Evolutionary conservation across 768 basidiomycete genomes (phyloP).

Genomic region (Pulveroboletus sp.): DNA sequence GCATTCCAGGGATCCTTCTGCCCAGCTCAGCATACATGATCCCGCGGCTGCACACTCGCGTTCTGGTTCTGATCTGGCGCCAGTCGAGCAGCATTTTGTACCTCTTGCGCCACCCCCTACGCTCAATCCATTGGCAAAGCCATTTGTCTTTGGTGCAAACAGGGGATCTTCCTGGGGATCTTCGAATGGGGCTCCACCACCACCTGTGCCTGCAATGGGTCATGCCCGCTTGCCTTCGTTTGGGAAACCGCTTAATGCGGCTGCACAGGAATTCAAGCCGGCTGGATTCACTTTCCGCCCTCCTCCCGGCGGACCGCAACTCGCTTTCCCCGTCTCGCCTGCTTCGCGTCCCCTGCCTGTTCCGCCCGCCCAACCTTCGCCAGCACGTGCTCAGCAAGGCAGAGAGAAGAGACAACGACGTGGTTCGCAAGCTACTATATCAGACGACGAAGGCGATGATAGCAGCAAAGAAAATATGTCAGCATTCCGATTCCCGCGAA

Average conservation of each 20-base stretch:
- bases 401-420: constrained; percentile 77
- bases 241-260: constrained; percentile 72
- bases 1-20: constrained; percentile 65
- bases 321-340: constrained; percentile 36
- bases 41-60: constrained; percentile 66
- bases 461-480: constrained; percentile 58
- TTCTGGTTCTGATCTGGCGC: constrained; percentile 40
- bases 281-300: constrained; percentile 74
- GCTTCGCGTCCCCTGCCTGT: constrained; percentile 40
- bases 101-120: constrained; percentile 24
- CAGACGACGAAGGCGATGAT: constrained; percentile 42
- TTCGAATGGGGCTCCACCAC: constrained; percentile 23
- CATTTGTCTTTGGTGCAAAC: constrained; percentile 71
- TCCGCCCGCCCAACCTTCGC: constrained; percentile 28
- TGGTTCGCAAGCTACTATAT: constrained; percentile 37
- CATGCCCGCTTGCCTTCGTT: constrained; percentile 45
- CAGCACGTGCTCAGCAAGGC: constrained; percentile 50
- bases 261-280: constrained; percentile 82
- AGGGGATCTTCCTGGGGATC: constrained; percentile 36
- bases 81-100: constrained; percentile 21
- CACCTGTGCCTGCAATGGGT: constrained; percentile 36
- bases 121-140: constrained; percentile 80
- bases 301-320: constrained; percentile 61
- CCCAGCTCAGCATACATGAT: constrained; percentile 59
- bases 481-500: constrained; percentile 74